phyloP scores from a whole-genome alignment of 1,139 yeast species.

The Candida labiduridarum region DNA sequence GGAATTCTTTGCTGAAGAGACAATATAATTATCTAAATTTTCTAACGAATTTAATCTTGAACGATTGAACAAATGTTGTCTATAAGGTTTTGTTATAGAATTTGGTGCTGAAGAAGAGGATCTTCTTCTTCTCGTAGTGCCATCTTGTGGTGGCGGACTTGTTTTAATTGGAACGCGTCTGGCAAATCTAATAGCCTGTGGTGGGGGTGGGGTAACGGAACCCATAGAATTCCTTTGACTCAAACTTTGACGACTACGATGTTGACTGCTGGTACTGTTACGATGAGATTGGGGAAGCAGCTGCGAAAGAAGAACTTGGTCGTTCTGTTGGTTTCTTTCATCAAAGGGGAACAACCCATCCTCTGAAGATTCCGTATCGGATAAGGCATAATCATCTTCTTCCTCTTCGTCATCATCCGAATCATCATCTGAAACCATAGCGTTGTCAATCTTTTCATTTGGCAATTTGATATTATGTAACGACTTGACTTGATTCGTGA shows the following conservation, averaged over 20 bases:
- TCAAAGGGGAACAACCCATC: constrained; percentile 47
- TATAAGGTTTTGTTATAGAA: constrained; percentile 17
- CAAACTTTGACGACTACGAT: constrained; percentile 1
- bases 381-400: constrained; percentile 25
- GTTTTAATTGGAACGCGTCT: constrained; percentile 46
- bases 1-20: constrained; percentile 44
- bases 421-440: constrained; percentile 50
- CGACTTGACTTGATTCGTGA: constrained; percentile 49
- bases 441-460: constrained; percentile 31
- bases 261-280: neutral
- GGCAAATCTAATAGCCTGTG: constrained; percentile 39
- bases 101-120: constrained; percentile 17
- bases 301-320: neutral
- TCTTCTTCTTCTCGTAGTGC: constrained; percentile 8
- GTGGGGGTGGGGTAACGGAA: constrained; percentile 26
- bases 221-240: constrained; percentile 1
- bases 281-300: constrained; percentile 1
- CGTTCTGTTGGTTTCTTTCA: constrained; percentile 23
- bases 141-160: constrained; percentile 39
- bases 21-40: constrained; percentile 45
- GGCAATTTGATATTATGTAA: constrained; percentile 52
- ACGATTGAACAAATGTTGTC: constrained; percentile 39
- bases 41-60: constrained; percentile 48
- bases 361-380: constrained; percentile 16
- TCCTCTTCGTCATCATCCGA: constrained; percentile 24